Evolutionary conservation across 2,329 filamentous ascomycete species (phyloP).

Genomic region (Bretziella fagacearum): DNA sequence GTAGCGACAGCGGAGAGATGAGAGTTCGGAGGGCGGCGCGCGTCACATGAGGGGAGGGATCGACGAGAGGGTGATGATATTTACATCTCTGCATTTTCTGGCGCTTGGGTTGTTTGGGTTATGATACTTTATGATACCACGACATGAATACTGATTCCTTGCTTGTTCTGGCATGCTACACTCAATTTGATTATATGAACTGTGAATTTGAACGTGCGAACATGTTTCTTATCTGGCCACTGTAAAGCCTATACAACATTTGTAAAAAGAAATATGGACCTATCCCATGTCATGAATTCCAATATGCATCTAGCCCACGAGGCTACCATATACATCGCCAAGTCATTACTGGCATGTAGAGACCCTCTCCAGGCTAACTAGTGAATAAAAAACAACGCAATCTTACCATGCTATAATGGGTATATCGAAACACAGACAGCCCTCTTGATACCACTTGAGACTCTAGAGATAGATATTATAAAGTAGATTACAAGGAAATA

Average conservation of each 20-base stretch:
- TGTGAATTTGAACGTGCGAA: too few relatives aligned
- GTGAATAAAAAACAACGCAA: neutral
- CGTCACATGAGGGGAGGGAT: neutral
- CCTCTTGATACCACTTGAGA: too few relatives aligned
- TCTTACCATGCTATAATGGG: too few relatives aligned
- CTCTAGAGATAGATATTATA: too few relatives aligned
- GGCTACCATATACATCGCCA: neutral
- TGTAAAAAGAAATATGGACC: too few relatives aligned
- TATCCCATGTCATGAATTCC: too few relatives aligned
- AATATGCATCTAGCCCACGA: neutral
- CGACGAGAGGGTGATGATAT: neutral
- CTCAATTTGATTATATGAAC: too few relatives aligned
- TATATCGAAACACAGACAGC: too few relatives aligned
- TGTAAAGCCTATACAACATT: too few relatives aligned
- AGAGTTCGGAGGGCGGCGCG: neutral
- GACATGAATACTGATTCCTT: constrained; percentile 1
- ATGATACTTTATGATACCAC: constrained; percentile 11
- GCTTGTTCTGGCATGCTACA: too few relatives aligned
- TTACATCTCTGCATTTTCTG: neutral
- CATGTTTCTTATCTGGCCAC: too few relatives aligned
- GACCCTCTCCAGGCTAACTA: neutral
- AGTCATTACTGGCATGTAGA: neutral
- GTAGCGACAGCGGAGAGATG: neutral
- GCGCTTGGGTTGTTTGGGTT: neutral
- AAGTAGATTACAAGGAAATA: constrained; percentile 5